Base-by-base conservation (phyloP, 306 rosid genomes). In the Vigna reflexopilosa region DNA sequence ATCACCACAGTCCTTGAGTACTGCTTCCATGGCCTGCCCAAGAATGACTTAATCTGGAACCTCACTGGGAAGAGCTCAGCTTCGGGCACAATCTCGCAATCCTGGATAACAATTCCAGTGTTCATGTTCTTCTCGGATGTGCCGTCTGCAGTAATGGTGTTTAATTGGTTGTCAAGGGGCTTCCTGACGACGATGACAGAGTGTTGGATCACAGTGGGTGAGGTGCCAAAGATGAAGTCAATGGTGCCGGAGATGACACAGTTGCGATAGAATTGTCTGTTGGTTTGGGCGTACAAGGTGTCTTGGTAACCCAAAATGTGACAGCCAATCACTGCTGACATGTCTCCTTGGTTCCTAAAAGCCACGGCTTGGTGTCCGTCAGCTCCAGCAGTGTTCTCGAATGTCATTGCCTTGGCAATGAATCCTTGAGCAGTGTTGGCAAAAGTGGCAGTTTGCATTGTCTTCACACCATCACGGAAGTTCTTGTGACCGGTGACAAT, bases 361-460 rank as follows among this genome's bases (percentile, higher is more conserved):
- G 98, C 94, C 24, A 93, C 98, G 0, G 94, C 94, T 64, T 90
- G 98, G 68, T 87, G 90, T 5, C 87, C 91, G 2, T 28, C 42
- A 0, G 96, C 69, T 1, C 98, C 98, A 0, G 98, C 98, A 0
- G 89, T 89, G 97, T 93, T 93, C 15, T 42, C 62, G 65, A 93
- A 85, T 68, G 85, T 87, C 87, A 93, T 89, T 3, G 74, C 49
- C 84, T 85, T 85, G 30, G 67, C 85, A 0, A 91, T 68, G 85
- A 93, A 93, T 3, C 90, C 86, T 0, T 2, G 0, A n/a, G 89
- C 97, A 0, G 59, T 1, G 6, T 74, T 75, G 73, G 81, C 45
- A 6, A 91, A 91, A 36, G 88, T 72, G 72, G 96, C 93, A 1
- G 90, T 78, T 57, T 77, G 49, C 74, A 76, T 73, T 50, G 96